These are phyloP conservation scores for Colletotrichum lini DNA, from an alignment of 2,329 filamentous ascomycete species.

Conservation along the genomic window DNA sequence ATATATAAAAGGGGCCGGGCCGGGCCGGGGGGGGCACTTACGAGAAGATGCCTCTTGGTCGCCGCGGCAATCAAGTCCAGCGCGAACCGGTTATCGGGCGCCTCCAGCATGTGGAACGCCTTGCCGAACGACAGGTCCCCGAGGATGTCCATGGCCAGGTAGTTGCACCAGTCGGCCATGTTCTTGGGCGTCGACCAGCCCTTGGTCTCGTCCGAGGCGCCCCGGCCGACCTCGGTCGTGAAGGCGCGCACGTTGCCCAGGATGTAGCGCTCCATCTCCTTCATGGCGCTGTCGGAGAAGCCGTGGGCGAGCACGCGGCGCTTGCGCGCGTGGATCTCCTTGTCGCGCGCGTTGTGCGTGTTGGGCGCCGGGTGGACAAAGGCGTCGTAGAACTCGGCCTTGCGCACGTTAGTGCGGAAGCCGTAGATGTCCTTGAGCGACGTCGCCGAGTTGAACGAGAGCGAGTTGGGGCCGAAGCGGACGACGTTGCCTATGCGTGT, in stretches of 20 bases:
- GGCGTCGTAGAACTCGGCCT: constrained; percentile 81
- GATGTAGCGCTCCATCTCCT: constrained; percentile 78
- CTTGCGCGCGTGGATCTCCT: constrained; percentile 78
- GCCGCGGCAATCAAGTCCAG: constrained; percentile 77
- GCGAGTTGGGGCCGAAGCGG: constrained; percentile 83
- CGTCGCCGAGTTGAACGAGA: constrained; percentile 82
- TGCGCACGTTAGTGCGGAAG: constrained; percentile 74
- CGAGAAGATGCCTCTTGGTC: constrained; percentile 77
- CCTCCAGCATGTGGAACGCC: constrained; percentile 74
- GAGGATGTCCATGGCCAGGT: constrained; percentile 74
- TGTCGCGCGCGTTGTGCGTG: constrained; percentile 81
- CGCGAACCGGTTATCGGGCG: constrained; percentile 74
- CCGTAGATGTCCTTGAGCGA: constrained; percentile 78
- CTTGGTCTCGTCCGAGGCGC: constrained; percentile 59
- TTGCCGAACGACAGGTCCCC: constrained; percentile 74
- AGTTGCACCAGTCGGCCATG: constrained; percentile 75
- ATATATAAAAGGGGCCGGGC: too few species aligned
- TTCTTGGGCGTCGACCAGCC: constrained; percentile 72
- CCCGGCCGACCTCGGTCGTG: constrained; percentile 68
- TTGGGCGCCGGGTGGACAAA: constrained; percentile 80
- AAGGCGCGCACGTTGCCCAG: constrained; percentile 77
- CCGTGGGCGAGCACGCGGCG: constrained; percentile 79
- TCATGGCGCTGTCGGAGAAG: constrained; percentile 77
- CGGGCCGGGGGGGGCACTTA: constrained; percentile 56
- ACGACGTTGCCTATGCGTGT: constrained; percentile 69